A percentile compares a stretch with the other conserved stretches of the same genome.
These are phyloP conservation scores for Danielia reshetovae DNA, from an alignment of 805 yeast genomes.

Conservation along the genomic window DNA sequence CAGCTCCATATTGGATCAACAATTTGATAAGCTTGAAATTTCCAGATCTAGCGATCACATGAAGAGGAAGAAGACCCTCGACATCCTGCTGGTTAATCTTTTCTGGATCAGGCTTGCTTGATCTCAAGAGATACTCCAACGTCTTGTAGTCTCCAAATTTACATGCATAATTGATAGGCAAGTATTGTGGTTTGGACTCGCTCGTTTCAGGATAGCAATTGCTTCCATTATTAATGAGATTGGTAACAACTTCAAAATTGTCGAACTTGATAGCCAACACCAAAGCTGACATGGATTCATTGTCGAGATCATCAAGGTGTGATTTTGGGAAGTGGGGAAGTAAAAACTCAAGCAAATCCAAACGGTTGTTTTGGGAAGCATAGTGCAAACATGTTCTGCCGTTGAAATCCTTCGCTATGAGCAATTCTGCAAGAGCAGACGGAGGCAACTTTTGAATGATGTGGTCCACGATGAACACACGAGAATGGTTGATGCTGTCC, in stretches of 20 bases:
- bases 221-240: conserved; percentile 31
- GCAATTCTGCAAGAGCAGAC: conserved; percentile 17
- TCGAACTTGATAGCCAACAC: conserved; percentile 71
- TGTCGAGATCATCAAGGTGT: conserved; percentile 53
- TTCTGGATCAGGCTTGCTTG: conserved; percentile 22
- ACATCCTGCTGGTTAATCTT: conserved; percentile 61
- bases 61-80: conserved; percentile 85
- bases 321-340: conserved; percentile 34
- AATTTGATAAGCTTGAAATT: conserved; percentile 65
- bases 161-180: conserved; percentile 85
- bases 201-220: conserved; percentile 43
- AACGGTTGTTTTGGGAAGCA: conserved; percentile 59
- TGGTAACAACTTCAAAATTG: conserved; percentile 42
- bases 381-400: conserved; percentile 87
- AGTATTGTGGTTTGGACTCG: conserved; percentile 55
- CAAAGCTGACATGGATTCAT: conserved; percentile 78
- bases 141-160: conserved; percentile 73
- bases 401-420: conserved; percentile 50
- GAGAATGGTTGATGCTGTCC: conserved; percentile 35
- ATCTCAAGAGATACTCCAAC: conserved; percentile 56
- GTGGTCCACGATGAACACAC: conserved; percentile 34
- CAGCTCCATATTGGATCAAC: conserved; percentile 64
- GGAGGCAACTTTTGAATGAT: conserved; percentile 22
- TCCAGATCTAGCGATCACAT: conserved; percentile 84
- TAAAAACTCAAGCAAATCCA: conserved; percentile 41